These are phyloP conservation scores for Lasiodiplodia theobromae DNA, from an alignment of 2,329 filamentous ascomycete genomes.

Conservation along the genomic window DNA sequence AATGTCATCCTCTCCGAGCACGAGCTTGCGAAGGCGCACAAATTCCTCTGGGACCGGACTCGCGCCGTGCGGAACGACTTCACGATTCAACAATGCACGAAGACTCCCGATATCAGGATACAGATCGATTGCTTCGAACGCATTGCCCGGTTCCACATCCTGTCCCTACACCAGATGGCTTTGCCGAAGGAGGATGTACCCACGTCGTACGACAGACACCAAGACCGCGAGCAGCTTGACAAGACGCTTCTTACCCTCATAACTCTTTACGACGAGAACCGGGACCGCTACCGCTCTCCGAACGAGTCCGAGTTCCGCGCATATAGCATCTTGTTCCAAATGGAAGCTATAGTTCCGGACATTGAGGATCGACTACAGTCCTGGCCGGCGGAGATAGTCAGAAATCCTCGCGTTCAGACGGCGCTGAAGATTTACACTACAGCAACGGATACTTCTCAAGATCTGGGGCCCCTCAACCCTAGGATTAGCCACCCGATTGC, in stretches of 20 bases:
- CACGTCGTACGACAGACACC: slow-evolving; percentile 56
- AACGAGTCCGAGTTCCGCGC: slow-evolving; percentile 71
- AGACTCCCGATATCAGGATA: slow-evolving; percentile 61
- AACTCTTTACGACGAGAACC: slow-evolving; percentile 66
- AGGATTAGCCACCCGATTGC: slow-evolving; percentile 60
- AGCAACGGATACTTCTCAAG: slow-evolving; percentile 60
- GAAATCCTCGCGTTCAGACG: slow-evolving; percentile 60
- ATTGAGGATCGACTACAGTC: slow-evolving; percentile 65
- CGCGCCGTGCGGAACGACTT: slow-evolving; percentile 71
- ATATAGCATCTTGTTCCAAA: slow-evolving; percentile 64
- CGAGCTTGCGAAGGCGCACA: slow-evolving; percentile 60
- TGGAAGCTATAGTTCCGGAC: slow-evolving; percentile 58
- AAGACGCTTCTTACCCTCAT: slow-evolving; percentile 67
- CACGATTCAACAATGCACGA: slow-evolving; percentile 66
- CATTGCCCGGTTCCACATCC: slow-evolving; percentile 69
- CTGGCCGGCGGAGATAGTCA: slow-evolving; percentile 59
- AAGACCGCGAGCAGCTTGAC: slow-evolving; percentile 70
- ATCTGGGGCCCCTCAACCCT: slow-evolving; percentile 59
- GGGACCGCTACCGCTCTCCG: slow-evolving; percentile 54
- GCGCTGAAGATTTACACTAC: slow-evolving; percentile 65
- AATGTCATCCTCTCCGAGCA: slow-evolving; percentile 54
- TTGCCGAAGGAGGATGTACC: slow-evolving; percentile 35
- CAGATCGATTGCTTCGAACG: slow-evolving; percentile 68
- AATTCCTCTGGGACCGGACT: slow-evolving; percentile 71
- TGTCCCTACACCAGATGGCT: slow-evolving; percentile 66